These are phyloP conservation scores for Penicillium lividum DNA, from an alignment of 495 filamentous ascomycete genomes.

Conservation along the genomic window DNA sequence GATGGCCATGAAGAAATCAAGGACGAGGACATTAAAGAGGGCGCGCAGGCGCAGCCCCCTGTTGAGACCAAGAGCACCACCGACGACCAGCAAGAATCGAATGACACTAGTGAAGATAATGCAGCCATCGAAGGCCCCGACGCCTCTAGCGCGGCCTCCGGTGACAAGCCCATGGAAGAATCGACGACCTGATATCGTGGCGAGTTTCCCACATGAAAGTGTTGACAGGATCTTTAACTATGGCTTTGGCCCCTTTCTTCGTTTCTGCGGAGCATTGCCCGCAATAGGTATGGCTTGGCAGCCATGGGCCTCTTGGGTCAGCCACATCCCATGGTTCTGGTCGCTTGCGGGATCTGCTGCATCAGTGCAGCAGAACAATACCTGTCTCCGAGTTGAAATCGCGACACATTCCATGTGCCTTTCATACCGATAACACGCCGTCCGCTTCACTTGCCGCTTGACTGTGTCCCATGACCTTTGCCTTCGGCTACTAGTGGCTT, in stretches of 20 bases:
- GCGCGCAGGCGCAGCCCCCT: constrained; percentile 11
- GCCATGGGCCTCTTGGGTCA: constrained; percentile 9
- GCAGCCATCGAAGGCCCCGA: constrained; percentile 14
- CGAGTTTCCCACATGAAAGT: constrained; percentile 13
- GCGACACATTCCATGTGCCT: background rate
- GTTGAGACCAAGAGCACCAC: constrained; percentile 15
- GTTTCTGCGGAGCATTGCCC: constrained; percentile 23
- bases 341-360: constrained; percentile 18
- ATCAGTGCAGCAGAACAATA: constrained; percentile 16
- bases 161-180: constrained; percentile 16
- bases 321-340: constrained; percentile 17
- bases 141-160: constrained; percentile 20
- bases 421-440: background rate
- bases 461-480: background rate
- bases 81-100: constrained; percentile 16
- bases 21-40: constrained; percentile 18
- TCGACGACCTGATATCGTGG: constrained; percentile 17
- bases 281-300: constrained; percentile 20
- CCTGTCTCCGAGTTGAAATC: background rate
- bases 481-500: background rate
- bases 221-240: constrained; percentile 11
- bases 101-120: constrained; percentile 19
- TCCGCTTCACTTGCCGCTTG: constrained; percentile 3
- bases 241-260: constrained; percentile 19
- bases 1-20: constrained; percentile 17